A percentile compares a stretch with the other conserved stretches of the same genome.
These are phyloP conservation scores for Andalucia godoyi DNA, from an alignment of 78 protist genomes.

Conservation along the genomic window DNA sequence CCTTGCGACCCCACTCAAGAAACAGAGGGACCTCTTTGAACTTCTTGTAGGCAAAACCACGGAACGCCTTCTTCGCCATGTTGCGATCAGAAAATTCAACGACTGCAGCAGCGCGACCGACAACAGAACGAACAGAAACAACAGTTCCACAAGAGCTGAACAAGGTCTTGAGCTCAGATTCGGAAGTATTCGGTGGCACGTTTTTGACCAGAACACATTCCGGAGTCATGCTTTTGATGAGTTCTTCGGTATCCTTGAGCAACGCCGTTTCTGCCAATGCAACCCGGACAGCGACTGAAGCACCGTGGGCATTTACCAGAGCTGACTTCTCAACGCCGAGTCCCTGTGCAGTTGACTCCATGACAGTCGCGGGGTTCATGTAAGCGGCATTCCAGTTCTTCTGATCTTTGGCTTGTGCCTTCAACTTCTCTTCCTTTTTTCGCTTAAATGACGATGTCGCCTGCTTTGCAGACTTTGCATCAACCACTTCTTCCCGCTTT, in stretches of 20 bases:
- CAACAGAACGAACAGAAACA: conserved; percentile 8
- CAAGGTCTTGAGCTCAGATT: conserved; percentile 17
- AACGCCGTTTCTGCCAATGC: conserved; percentile 77
- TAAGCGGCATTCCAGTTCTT: conserved; percentile 85
- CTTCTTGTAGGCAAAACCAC: conserved; percentile 64
- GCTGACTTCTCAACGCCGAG: conserved; percentile 48
- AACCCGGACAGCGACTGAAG: conserved; percentile 51
- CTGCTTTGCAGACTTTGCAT: neutral
- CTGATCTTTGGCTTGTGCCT: conserved; percentile 16
- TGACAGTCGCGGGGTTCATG: conserved; percentile 70
- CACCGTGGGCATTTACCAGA: conserved; percentile 27
- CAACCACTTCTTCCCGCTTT: conserved; percentile 7
- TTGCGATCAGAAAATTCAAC: neutral
- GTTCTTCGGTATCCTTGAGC: conserved; percentile 37
- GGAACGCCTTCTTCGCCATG: conserved; percentile 71
- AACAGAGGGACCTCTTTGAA: conserved; percentile 72
- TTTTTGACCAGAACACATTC: conserved; percentile 86
- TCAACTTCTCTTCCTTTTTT: conserved; percentile 17
- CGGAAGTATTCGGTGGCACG: conserved; percentile 35
- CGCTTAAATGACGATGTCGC: conserved; percentile 27
- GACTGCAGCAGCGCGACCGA: conserved; percentile 5
- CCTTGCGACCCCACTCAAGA: conserved; percentile 70
- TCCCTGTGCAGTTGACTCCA: conserved; percentile 48
- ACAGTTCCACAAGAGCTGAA: conserved; percentile 46
- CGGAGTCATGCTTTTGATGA: conserved; percentile 33